Base-by-base conservation (phyloP, 768 basidiomycete genomes). In the Mycena amicta region DNA sequence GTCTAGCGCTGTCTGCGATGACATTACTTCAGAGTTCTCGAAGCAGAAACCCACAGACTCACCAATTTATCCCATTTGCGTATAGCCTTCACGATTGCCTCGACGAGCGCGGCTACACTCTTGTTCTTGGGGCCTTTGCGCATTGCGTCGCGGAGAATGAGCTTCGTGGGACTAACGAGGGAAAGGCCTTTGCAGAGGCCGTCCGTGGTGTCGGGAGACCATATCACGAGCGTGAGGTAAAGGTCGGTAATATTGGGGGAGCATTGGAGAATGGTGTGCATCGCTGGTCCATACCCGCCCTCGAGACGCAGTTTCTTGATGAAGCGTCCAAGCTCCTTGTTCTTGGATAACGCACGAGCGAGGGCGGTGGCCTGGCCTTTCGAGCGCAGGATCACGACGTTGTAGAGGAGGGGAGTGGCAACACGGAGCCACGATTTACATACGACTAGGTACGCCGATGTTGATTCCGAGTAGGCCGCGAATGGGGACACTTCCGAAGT, bases 401-500 rank as follows among this genome's bases (percentile, higher is more conserved):
- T 45, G 22, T 68, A 70, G 13, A 70, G 53, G 3, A 68, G 53
- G 2, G 67, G 65, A 5, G 69, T 68, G 1, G 61, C 57, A 25
- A 68, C 65, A 40, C n/a, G n/a, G n/a, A n/a, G n/a, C n/a, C n/a
- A n/a, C n/a, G n/a, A n/a, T n/a, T n/a, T n/a, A n/a, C n/a, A n/a
- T n/a, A n/a, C n/a, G n/a, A n/a, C n/a, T n/a, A n/a, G n/a, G n/a
- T n/a, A n/a, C n/a, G n/a, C n/a, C n/a, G n/a, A n/a, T n/a, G n/a
- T n/a, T n/a, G n/a, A n/a, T n/a, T n/a, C n/a, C n/a, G n/a, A n/a
- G n/a, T n/a, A n/a, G n/a, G n/a, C n/a, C n/a, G n/a, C n/a, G n/a
- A n/a, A n/a, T n/a, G n/a, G n/a, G n/a, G n/a, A 54, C n/a, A 54
- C 53, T 1, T 54, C 40, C 12, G 53, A 54, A n/a, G 40, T 45